These are phyloP conservation scores for Rhododendron ovatum DNA, from an alignment of 148 eudicot species.

Conservation along the genomic window DNA sequence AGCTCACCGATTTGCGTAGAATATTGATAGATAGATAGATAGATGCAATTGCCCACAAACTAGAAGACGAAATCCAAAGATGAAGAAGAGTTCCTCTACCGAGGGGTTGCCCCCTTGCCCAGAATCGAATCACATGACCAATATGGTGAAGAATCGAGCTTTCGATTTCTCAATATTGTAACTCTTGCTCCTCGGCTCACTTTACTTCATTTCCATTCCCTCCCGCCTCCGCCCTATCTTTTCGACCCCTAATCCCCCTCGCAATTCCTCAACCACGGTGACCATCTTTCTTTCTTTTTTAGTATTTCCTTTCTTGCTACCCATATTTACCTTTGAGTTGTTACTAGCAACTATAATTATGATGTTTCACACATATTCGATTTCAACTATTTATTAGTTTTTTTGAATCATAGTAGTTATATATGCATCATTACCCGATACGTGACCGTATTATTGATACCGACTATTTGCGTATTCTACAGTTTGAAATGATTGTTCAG, in stretches of 20 bases:
- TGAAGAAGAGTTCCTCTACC: no score
- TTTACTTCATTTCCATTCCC: background rate
- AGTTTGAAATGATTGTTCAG: constrained; percentile 16
- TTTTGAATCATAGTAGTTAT: background rate
- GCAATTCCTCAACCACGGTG: background rate
- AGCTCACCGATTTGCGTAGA: no score
- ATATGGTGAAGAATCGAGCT: background rate
- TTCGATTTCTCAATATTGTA: background rate
- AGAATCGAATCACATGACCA: no score
- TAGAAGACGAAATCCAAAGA: no score
- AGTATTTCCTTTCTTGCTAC: background rate
- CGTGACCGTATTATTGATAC: background rate
- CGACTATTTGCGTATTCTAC: background rate
- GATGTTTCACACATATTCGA: background rate
- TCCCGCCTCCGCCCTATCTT: background rate
- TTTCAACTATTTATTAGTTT: background rate
- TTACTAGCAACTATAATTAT: background rate
- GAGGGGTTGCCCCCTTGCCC: no score
- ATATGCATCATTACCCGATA: background rate
- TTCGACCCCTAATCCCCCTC: background rate
- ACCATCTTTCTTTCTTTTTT: background rate
- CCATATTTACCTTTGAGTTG: no score
- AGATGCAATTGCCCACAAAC: no score
- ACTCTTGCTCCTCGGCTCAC: background rate
- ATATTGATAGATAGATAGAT: no score